A percentile compares a stretch with the other conserved stretches of the same genome.
Evolutionary conservation across 1,284 basidiomycete species (phyloP).

Genomic region (Neolentinus lepideus): DNA sequence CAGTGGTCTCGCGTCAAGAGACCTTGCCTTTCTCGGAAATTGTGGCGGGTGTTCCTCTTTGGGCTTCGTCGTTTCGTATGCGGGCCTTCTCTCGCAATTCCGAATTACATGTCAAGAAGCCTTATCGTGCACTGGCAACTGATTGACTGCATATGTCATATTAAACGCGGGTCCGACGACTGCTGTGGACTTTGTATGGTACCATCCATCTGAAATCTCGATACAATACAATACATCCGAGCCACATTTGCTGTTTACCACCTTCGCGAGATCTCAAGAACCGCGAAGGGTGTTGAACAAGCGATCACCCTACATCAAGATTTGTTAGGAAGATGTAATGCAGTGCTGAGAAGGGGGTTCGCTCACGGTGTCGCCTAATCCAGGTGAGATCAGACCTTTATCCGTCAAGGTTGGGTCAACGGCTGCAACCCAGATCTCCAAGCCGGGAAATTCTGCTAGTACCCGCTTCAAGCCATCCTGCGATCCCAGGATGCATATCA

Average conservation of each 20-base stretch:
- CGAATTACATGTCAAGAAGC: background rate
- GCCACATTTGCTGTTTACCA: background rate
- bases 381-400: conserved; percentile 77
- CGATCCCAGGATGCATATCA: conserved; percentile 80
- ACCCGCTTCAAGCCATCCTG: conserved; percentile 70
- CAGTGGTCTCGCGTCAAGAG: background rate
- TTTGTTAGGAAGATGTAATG: conserved; percentile 3
- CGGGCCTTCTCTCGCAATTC: background rate
- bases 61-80: background rate
- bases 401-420: conserved; percentile 68
- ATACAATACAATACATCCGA: background rate
- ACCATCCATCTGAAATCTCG: background rate
- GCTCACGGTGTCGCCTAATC: conserved; percentile 82
- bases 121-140: background rate
- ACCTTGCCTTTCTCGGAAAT: background rate
- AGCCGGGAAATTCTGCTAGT: conserved; percentile 59
- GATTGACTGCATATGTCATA: no score
- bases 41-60: background rate
- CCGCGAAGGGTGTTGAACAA: conserved; percentile 48
- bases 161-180: no score
- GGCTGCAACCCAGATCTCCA: conserved; percentile 86
- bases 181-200: no score
- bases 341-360: background rate
- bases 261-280: background rate
- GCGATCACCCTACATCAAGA: conserved; percentile 49